Conservation (phyloP, 441 rosid genomes). For the Gossypium aridum region DNA sequence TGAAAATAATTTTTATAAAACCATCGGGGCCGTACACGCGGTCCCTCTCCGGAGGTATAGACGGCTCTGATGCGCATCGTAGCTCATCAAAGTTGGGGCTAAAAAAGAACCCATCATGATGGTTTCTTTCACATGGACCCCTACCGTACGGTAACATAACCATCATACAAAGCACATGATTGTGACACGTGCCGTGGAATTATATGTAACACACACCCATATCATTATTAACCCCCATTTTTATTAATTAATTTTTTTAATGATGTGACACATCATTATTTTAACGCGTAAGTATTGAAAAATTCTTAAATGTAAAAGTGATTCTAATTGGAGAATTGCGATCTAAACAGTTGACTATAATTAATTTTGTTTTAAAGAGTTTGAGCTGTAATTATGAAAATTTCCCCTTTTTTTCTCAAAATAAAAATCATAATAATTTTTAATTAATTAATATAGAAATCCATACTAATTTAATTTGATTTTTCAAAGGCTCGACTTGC, state of each 20-base stretch:
- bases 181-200: slow-evolving; percentile 1
- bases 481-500: no score
- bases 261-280: neutral
- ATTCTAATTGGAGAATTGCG: neutral
- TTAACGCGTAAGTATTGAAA: neutral
- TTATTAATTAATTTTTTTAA: neutral
- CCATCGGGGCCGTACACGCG: neutral
- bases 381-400: neutral
- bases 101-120: neutral
- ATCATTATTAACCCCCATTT: neutral
- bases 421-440: neutral
- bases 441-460: no score
- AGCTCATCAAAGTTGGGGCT: neutral
- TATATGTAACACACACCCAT: neutral
- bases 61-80: neutral
- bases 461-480: no score
- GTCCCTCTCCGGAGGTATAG: neutral
- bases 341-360: neutral
- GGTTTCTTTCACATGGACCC: neutral
- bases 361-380: neutral
- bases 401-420: neutral
- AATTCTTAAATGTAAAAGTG: neutral
- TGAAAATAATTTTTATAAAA: no score
- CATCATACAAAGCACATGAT: neutral
- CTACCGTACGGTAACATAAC: neutral